Conservation (phyloP, 306 rosid genomes). For the Cucurbita maxima region DNA sequence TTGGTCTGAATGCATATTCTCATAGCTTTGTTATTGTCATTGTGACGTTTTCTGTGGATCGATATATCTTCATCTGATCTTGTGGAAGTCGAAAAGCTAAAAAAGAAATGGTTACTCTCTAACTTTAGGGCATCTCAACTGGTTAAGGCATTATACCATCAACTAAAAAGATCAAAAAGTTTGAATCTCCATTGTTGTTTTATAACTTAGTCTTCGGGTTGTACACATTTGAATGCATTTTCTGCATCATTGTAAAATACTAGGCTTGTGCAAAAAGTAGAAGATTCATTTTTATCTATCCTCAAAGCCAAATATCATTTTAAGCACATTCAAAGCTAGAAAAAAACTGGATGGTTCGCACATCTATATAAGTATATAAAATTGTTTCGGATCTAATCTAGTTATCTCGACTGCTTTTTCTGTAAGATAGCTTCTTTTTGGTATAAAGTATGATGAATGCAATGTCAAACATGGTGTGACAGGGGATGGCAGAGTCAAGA, state of each 20-base stretch:
- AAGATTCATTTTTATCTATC: neutral
- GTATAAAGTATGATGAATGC: conserved; percentile 4
- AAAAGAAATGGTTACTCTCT: neutral
- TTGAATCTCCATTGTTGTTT: neutral
- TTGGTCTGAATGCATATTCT: neutral
- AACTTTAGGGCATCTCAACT: neutral
- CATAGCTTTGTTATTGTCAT: neutral
- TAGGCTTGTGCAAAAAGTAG: neutral
- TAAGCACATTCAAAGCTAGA: neutral
- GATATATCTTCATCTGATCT: neutral
- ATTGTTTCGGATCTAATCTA: neutral
- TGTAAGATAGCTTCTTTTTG: neutral
- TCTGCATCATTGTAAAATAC: neutral
- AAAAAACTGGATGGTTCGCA: neutral
- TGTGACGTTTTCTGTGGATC: neutral
- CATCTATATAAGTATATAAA: neutral
- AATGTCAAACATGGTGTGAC: conserved; percentile 13
- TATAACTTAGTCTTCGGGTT: neutral
- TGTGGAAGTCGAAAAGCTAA: neutral
- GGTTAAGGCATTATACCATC: neutral
- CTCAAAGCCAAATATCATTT: neutral
- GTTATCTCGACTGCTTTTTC: neutral
- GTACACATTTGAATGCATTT: neutral
- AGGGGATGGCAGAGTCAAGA: conserved; percentile 80
- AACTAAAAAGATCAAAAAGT: neutral